Evolutionary conservation across 2,329 filamentous ascomycete genomes (phyloP).

Genomic region (Neonectria hederae): DNA sequence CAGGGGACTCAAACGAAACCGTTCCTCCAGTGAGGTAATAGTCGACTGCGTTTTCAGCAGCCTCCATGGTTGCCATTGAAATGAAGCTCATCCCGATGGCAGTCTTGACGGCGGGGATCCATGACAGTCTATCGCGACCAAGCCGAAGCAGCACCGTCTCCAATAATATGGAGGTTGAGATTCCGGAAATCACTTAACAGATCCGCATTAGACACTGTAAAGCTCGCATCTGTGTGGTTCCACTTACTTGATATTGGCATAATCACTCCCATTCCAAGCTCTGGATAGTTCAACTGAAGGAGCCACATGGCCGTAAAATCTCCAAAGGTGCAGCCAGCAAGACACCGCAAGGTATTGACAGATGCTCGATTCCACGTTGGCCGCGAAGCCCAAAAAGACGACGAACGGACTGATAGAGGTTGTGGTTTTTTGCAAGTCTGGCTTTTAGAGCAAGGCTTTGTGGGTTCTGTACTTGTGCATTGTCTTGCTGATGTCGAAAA

Average conservation of each 20-base stretch:
- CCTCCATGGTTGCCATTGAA: slow-evolving; percentile 68
- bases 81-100: slow-evolving; percentile 68
- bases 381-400: slow-evolving; percentile 46
- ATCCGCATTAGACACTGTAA: neutral
- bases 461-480: neutral
- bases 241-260: slow-evolving; percentile 62
- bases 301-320: slow-evolving; percentile 67
- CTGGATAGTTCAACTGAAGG: slow-evolving; percentile 58
- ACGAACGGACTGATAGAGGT: neutral
- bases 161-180: slow-evolving; percentile 61
- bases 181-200: slow-evolving; percentile 58
- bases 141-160: slow-evolving; percentile 61
- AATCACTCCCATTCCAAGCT: slow-evolving; percentile 56
- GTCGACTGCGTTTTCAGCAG: slow-evolving; percentile 63
- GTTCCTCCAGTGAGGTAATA: slow-evolving; percentile 63
- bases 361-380: slow-evolving; percentile 59
- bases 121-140: slow-evolving; percentile 59
- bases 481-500: neutral
- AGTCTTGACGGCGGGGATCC: slow-evolving; percentile 58
- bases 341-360: slow-evolving; percentile 64
- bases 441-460: neutral
- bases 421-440: neutral
- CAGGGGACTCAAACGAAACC: slow-evolving; percentile 56
- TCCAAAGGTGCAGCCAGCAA: slow-evolving; percentile 64
- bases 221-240: neutral